A percentile compares a stretch with the other conserved stretches of the same genome.
Conservation (phyloP, 192 early-diverging fungal genomes). For the Rhizophagus prolifer region DNA sequence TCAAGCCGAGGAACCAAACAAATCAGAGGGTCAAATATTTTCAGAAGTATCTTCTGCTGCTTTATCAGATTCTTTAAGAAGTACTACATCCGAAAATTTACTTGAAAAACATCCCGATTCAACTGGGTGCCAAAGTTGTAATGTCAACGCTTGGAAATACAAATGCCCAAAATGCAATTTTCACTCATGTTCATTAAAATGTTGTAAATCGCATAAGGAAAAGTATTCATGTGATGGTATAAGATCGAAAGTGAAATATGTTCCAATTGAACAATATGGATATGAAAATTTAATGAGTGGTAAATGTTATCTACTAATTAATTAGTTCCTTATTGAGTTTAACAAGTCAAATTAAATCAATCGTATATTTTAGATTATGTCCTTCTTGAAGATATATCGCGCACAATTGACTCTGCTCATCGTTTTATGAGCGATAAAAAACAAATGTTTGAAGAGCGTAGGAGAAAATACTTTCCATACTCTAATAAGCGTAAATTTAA, state of each 20-base stretch:
- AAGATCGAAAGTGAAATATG: constrained; percentile 2
- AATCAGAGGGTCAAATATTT: background rate
- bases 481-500: background rate
- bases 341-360: background rate
- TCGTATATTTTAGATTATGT: constrained; percentile 17
- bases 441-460: background rate
- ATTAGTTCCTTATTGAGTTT: background rate
- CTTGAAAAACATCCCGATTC: background rate
- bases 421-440: constrained; percentile 1
- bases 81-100: background rate
- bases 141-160: constrained; percentile 1
- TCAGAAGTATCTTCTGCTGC: background rate
- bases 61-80: background rate
- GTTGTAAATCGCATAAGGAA: constrained; percentile 24
- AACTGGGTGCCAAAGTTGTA: background rate
- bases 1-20: background rate
- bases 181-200: constrained; percentile 7
- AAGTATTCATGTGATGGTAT: constrained; percentile 12
- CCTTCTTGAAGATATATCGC: constrained; percentile 16
- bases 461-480: background rate
- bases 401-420: constrained; percentile 3
- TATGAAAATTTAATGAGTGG: constrained; percentile 23
- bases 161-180: constrained; percentile 15
- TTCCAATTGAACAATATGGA: constrained; percentile 18
- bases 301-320: background rate